phyloP scores from a whole-genome alignment of 2,329 filamentous ascomycete species.

The Botrytis fabae region DNA sequence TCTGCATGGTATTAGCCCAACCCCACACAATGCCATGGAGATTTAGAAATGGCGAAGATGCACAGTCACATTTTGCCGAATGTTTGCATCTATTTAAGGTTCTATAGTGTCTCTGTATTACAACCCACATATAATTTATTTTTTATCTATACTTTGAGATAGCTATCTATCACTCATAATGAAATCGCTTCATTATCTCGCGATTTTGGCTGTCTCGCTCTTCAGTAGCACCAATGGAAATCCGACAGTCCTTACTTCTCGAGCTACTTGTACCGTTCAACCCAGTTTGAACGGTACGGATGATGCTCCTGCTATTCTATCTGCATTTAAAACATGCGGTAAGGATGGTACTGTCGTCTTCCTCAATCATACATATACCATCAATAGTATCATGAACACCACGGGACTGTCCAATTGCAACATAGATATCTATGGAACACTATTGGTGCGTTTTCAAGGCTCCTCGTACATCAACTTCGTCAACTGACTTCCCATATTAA shows the following conservation, averaged over 20 bases:
- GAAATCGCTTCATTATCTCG: background rate
- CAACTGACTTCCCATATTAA: background rate
- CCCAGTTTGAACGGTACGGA: slow-evolving; percentile 12
- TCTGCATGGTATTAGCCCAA: background rate
- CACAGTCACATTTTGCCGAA: background rate
- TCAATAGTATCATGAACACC: slow-evolving; percentile 49
- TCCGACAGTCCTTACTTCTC: background rate
- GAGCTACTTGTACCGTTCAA: slow-evolving; percentile 11
- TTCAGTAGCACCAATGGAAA: background rate
- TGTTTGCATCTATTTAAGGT: background rate
- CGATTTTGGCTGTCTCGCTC: background rate
- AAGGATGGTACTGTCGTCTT: slow-evolving; percentile 46
- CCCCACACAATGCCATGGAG: background rate
- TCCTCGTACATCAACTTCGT: slow-evolving; percentile 44
- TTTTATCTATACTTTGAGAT: background rate
- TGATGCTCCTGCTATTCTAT: slow-evolving; percentile 43
- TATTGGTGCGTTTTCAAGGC: slow-evolving; percentile 38
- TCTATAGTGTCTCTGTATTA: background rate
- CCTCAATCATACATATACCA: slow-evolving; percentile 46
- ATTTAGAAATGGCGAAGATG: background rate
- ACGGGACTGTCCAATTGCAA: slow-evolving; percentile 46
- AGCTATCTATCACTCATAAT: background rate
- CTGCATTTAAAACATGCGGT: slow-evolving; percentile 46
- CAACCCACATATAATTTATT: background rate
- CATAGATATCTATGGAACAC: slow-evolving; percentile 54